A percentile compares a stretch with the other conserved stretches of the same genome.
Conservation (phyloP, 768 basidiomycete genomes). For the Strobilomyces echinocephalus region DNA sequence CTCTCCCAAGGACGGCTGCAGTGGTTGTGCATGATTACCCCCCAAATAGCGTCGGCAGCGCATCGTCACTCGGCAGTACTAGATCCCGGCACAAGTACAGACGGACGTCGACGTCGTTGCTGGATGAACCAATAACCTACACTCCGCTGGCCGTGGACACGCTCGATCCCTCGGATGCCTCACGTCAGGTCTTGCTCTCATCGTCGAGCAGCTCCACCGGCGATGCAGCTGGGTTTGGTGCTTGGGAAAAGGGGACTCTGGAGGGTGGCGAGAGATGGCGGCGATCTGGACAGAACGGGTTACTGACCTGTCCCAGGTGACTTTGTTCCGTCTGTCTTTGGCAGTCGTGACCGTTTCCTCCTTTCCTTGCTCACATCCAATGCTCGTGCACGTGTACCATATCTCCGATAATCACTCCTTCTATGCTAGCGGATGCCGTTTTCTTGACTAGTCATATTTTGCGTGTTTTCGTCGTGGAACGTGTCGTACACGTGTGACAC, state of each 20-base stretch:
- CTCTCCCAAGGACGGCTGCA: slow-evolving; percentile 1
- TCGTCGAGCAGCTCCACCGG: neutral
- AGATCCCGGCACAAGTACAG: slow-evolving; percentile 26
- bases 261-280: slow-evolving; percentile 47
- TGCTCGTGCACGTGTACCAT: slow-evolving; percentile 14
- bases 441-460: neutral
- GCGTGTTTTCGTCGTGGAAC: neutral
- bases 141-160: slow-evolving; percentile 35
- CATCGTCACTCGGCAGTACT: slow-evolving; percentile 21
- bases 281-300: slow-evolving; percentile 37
- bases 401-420: slow-evolving; percentile 8
- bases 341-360: neutral
- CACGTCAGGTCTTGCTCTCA: slow-evolving; percentile 3
- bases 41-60: slow-evolving; percentile 46
- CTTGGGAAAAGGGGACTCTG: slow-evolving; percentile 52
- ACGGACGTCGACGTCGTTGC: slow-evolving; percentile 37
- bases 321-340: neutral
- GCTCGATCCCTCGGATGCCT: slow-evolving; percentile 16
- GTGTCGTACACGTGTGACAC: slow-evolving; percentile 24
- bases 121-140: slow-evolving; percentile 32
- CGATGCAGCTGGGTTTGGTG: slow-evolving; percentile 16
- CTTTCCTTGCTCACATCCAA: neutral
- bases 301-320: slow-evolving; percentile 29
- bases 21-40: slow-evolving; percentile 44
- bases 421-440: neutral